Percentiles rank a stretch among this genome's conserved stretches.
Conservation (phyloP, 164 flowering plant species). For the Malania oleifera region DNA sequence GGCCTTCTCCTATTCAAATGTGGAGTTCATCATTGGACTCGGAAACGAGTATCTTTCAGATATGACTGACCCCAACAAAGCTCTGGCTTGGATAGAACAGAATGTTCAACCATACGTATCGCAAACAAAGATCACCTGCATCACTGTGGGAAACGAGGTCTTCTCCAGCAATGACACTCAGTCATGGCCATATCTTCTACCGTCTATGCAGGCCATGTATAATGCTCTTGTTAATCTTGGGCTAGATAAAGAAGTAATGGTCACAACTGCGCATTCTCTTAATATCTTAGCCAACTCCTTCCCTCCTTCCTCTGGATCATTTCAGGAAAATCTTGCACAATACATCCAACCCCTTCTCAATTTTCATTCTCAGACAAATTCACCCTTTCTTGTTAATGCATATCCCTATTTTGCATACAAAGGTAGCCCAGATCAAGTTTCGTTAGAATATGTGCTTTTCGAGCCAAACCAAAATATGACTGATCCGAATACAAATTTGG, state of each 20-base stretch:
- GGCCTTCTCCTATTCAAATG: slow-evolving; percentile 59
- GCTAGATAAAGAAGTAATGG: slow-evolving; percentile 43
- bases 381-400: slow-evolving; percentile 83
- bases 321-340: slow-evolving; percentile 38
- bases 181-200: slow-evolving; percentile 39
- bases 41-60: slow-evolving; percentile 47
- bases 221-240: slow-evolving; percentile 50
- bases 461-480: slow-evolving; percentile 50
- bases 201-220: slow-evolving; percentile 72
- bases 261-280: slow-evolving; percentile 77
- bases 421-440: slow-evolving; percentile 41
- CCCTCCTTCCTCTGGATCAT: slow-evolving; percentile 84
- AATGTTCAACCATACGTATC: slow-evolving; percentile 45
- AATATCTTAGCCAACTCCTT: slow-evolving; percentile 48
- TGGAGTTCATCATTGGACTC: slow-evolving; percentile 61
- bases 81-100: slow-evolving; percentile 55
- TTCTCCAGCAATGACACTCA: slow-evolving; percentile 33
- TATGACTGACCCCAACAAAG: slow-evolving; percentile 50
- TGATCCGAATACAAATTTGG: slow-evolving; percentile 58
- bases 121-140: slow-evolving; percentile 53
- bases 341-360: slow-evolving; percentile 54
- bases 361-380: slow-evolving; percentile 55
- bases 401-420: slow-evolving; percentile 93
- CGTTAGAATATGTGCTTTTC: slow-evolving; percentile 62
- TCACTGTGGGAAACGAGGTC: slow-evolving; percentile 75